Evolutionary conservation across 768 basidiomycete species (phyloP).

Genomic region (Tylopilus cervinicoccineus): DNA sequence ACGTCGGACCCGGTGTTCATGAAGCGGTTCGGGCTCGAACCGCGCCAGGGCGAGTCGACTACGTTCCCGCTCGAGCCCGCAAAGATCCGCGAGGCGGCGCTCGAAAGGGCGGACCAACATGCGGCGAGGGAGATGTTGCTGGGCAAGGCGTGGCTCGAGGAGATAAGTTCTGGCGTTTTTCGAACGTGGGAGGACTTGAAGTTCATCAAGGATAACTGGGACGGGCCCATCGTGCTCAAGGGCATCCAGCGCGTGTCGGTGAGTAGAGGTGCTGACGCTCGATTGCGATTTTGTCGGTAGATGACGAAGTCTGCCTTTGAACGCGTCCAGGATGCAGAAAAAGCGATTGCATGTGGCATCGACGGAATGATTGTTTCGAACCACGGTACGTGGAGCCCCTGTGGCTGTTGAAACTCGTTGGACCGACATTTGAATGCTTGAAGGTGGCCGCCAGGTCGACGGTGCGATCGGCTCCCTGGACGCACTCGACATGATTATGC

Average conservation of each 20-base stretch:
- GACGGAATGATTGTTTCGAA: conserved; percentile 48
- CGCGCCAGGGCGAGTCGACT: conserved; percentile 35
- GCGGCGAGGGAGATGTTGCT: conserved; percentile 37
- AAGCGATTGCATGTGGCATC: conserved; percentile 40
- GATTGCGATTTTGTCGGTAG: neutral
- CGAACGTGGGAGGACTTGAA: conserved; percentile 68
- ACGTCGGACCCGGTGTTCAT: conserved; percentile 78
- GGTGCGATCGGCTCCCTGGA: conserved; percentile 74
- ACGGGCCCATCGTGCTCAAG: conserved; percentile 73
- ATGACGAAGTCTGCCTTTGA: neutral
- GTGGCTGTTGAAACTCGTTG: neutral
- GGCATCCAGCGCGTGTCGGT: conserved; percentile 68
- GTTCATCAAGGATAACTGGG: conserved; percentile 69
- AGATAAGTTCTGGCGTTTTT: conserved; percentile 59
- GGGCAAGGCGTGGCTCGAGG: conserved; percentile 59
- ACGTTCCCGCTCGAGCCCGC: conserved; percentile 58
- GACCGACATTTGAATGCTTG: neutral
- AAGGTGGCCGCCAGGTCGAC: conserved; percentile 76
- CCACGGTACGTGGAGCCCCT: conserved; percentile 25
- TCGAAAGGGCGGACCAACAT: conserved; percentile 45
- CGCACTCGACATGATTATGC: conserved; percentile 66
- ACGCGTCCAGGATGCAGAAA: conserved; percentile 44
- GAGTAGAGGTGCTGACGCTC: conserved; percentile 19
- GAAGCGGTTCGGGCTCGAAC: conserved; percentile 47
- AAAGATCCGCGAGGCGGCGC: conserved; percentile 38